Evolutionary conservation across 1,139 yeast species (phyloP), one percentile per base, ranked within the genome.

Genomic region (Petasospora fabianii): DNA sequence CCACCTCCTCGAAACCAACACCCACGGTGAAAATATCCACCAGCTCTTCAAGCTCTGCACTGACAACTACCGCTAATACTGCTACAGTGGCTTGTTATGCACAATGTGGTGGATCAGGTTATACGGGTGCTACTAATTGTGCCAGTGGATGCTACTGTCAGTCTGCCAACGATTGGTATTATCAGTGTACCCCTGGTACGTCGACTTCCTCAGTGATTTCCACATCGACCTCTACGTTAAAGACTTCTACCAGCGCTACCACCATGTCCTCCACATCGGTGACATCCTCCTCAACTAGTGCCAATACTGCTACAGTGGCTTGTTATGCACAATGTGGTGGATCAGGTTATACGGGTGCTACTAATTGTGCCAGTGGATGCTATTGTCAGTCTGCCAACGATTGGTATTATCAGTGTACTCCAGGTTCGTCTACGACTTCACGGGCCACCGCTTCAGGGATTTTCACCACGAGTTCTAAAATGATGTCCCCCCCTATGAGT

Each of bases 321-420:
- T 52, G 46, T 3, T 59, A 59, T 46, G 60, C 45, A 6, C 62
- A 58, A 39, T 60, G 65, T 48, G 65, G 65, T 29, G 64, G 64
- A 22, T 33, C 17, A 5, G 56, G 44, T 30, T 58, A 41, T 38
- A 30, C 47, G 3, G 62, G 63, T 10, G 52, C 45, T 3, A 47
- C 55, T 9, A 46, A 54, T 32, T 60, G 65, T 41, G 55, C 51
- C 27, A 30, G 21, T 4, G 60, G 57, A 5, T 40, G 43, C 26
- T 30, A 46, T 24, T 60, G 65, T 44, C 10, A 11, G 9, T 26
- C 43, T 6, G 18, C 16, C 24, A 42, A 46, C 27, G 37, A 30
- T 3, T 46, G 21, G 33, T 46, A 40, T 32, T 33, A 36, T 19
- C 49, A 45, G 35, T 45, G 50, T 31, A 35, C 42, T 14, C 35